Conservation (phyloP, 768 basidiomycete species). For the Mycena belliarum region DNA sequence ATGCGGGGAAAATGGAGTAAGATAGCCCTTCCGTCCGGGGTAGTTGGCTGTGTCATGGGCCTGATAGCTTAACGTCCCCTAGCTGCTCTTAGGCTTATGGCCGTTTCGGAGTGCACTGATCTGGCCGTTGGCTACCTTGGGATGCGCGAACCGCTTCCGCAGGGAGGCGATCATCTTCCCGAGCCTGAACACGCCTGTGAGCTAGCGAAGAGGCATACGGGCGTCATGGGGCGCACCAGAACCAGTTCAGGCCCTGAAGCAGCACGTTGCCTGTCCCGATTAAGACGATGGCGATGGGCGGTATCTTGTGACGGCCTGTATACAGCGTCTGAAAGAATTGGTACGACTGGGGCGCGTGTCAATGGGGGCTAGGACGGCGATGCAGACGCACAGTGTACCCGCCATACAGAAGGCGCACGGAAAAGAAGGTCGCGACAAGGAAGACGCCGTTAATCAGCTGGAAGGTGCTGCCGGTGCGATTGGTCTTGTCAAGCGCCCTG, state of each 20-base stretch:
- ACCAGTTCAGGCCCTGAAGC: conserved; percentile 74
- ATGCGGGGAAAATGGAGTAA: neutral
- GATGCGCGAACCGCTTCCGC: conserved; percentile 56
- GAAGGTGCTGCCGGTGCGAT: conserved; percentile 63
- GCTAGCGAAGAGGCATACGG: neutral
- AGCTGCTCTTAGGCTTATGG: conserved; percentile 1
- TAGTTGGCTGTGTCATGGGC: neutral
- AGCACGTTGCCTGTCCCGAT: conserved; percentile 62
- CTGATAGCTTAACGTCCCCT: neutral
- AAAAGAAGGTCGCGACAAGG: conserved; percentile 69
- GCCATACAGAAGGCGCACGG: conserved; percentile 72
- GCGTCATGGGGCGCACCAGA: conserved; percentile 58
- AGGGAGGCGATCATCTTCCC: conserved; percentile 70
- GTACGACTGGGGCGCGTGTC: conserved; percentile 48
- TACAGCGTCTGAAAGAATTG: conserved; percentile 65
- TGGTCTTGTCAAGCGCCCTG: conserved; percentile 79
- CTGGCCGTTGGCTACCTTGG: neutral
- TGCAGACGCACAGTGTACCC: conserved; percentile 38
- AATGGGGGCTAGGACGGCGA: neutral
- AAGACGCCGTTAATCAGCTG: conserved; percentile 74
- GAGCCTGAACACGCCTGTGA: conserved; percentile 51
- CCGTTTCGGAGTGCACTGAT: conserved; percentile 9
- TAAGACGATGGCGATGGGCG: conserved; percentile 48
- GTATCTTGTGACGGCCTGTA: conserved; percentile 53
- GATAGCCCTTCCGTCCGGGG: neutral